Evolutionary conservation across 2,329 filamentous ascomycete genomes (phyloP).

Genomic region (Fusarium oligoseptatum): DNA sequence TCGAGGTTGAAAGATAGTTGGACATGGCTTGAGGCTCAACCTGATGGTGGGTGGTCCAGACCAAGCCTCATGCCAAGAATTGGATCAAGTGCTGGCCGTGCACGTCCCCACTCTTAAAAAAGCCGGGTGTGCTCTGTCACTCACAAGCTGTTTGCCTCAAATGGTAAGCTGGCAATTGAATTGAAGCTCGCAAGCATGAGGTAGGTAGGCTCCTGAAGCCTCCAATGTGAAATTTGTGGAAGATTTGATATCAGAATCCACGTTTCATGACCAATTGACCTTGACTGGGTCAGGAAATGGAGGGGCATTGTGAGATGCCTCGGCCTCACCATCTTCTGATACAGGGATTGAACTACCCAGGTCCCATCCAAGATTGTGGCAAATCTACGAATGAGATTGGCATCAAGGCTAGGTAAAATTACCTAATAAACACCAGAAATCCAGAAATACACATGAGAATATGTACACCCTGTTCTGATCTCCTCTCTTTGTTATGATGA

Average conservation of each 20-base stretch:
- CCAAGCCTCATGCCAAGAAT: conserved; percentile 27
- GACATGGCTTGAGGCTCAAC: conserved; percentile 16
- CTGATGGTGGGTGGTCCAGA: conserved; percentile 9
- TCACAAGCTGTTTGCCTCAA: background rate
- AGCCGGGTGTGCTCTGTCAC: background rate
- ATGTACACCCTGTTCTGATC: background rate
- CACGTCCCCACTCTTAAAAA: conserved; percentile 15
- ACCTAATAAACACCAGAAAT: background rate
- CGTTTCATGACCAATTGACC: background rate
- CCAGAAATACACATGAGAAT: background rate
- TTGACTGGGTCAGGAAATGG: background rate
- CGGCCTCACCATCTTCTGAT: background rate
- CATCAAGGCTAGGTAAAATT: background rate
- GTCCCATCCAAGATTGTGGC: background rate
- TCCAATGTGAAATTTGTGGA: no score
- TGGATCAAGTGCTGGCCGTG: conserved; percentile 15
- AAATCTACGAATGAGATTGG: background rate
- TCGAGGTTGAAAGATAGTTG: conserved; percentile 10
- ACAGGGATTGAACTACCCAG: background rate
- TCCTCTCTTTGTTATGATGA: background rate
- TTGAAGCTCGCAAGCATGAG: background rate
- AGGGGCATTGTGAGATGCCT: background rate
- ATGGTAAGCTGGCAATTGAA: background rate
- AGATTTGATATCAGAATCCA: background rate
- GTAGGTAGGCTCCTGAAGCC: no score